A percentile compares a stretch with the other conserved stretches of the same genome.
These are phyloP conservation scores for Malassezia equina DNA, from an alignment of 1,284 basidiomycete genomes.

Conservation along the genomic window DNA sequence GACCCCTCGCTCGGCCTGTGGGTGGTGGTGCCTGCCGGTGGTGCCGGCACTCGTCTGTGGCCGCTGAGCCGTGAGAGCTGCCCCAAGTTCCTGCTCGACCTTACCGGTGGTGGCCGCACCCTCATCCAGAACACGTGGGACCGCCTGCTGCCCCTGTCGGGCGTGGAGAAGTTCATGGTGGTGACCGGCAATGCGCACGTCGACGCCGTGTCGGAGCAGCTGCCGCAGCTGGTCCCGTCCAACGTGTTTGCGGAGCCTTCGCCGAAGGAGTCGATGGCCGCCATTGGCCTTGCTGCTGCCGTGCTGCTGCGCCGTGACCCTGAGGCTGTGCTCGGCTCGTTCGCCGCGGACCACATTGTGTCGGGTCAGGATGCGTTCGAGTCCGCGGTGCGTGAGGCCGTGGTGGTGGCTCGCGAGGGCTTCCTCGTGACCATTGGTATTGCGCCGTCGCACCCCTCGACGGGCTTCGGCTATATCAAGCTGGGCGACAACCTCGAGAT, in stretches of 20 bases:
- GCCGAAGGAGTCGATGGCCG: constrained; percentile 45
- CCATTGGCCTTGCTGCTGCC: constrained; percentile 45
- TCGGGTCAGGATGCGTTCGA: constrained; percentile 46
- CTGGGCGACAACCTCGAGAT: constrained; percentile 37
- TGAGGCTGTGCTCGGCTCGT: constrained; percentile 44
- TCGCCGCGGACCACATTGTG: constrained; percentile 48
- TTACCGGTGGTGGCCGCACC: constrained; percentile 37
- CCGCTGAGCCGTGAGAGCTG: constrained; percentile 39
- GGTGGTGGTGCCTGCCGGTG: constrained; percentile 45
- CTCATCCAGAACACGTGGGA: constrained; percentile 44
- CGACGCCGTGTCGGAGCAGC: constrained; percentile 32
- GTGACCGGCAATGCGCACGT: constrained; percentile 40
- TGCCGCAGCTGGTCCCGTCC: constrained; percentile 27
- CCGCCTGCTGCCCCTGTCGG: constrained; percentile 35
- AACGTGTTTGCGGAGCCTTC: constrained; percentile 44
- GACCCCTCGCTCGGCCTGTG: constrained; percentile 41
- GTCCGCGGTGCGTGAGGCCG: constrained; percentile 42
- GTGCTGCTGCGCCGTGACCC: constrained; percentile 41
- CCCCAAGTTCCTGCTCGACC: constrained; percentile 45
- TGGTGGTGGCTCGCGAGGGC: constrained; percentile 40
- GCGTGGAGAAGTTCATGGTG: constrained; percentile 34
- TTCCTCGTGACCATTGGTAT: constrained; percentile 48
- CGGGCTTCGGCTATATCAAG: constrained; percentile 48
- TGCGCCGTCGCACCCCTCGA: constrained; percentile 44
- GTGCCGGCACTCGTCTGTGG: constrained; percentile 45